Percentiles rank a stretch among this genome's conserved stretches.
These are phyloP conservation scores for Collybiopsis confluens DNA, from an alignment of 768 basidiomycete species.

Conservation along the genomic window DNA sequence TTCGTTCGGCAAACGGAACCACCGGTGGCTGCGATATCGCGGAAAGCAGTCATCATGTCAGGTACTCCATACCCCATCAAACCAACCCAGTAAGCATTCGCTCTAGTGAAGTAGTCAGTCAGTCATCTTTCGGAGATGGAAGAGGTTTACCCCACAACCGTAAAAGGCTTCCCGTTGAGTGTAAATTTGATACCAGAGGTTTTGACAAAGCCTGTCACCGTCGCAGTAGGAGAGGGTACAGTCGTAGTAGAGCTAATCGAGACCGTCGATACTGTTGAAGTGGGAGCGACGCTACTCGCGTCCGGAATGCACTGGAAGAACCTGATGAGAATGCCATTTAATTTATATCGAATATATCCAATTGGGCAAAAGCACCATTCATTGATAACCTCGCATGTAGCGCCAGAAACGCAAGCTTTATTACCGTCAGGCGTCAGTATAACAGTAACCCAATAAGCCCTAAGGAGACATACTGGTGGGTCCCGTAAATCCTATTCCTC, in stretches of 20 bases:
- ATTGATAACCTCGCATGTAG: constrained; percentile 24
- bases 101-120: constrained; percentile 18
- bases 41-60: constrained; percentile 47
- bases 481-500: constrained; percentile 21
- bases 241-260: constrained; percentile 2
- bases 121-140: background rate
- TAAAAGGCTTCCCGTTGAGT: constrained; percentile 31
- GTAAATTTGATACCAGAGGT: constrained; percentile 36
- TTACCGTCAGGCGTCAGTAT: background rate
- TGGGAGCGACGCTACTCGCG: constrained; percentile 1
- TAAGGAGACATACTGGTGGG: constrained; percentile 21
- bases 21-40: constrained; percentile 46
- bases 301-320: constrained; percentile 23
- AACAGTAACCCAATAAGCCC: background rate
- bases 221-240: constrained; percentile 5
- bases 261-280: constrained; percentile 9
- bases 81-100: constrained; percentile 59
- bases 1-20: constrained; percentile 39
- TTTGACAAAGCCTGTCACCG: constrained; percentile 26
- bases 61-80: constrained; percentile 40
- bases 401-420: constrained; percentile 28
- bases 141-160: constrained; percentile 33
- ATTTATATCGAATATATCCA: too few relatives aligned
- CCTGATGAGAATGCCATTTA: too few relatives aligned
- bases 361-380: constrained; percentile 21